Percentiles rank a stretch among this genome's conserved stretches.
Conservation (phyloP, 2,329 filamentous ascomycete genomes). For the Colletotrichum horii region DNA sequence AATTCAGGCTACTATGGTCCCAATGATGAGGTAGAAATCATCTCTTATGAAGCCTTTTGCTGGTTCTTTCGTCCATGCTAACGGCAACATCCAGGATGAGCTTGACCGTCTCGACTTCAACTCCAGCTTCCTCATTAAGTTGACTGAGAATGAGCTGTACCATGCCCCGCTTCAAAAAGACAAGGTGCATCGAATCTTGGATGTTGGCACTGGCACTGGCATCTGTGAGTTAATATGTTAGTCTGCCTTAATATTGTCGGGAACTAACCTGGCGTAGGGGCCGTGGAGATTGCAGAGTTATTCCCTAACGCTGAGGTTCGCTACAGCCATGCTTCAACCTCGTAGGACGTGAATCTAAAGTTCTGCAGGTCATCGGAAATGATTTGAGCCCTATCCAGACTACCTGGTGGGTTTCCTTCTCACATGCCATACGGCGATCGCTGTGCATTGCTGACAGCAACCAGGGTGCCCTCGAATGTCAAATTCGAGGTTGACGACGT, state of each 20-base stretch:
- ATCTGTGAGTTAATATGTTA: constrained; percentile 46
- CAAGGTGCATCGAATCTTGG: constrained; percentile 46
- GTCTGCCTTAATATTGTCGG: background rate
- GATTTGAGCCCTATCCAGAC: background rate
- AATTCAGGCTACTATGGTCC: constrained; percentile 31
- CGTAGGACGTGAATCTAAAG: background rate
- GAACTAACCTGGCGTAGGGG: background rate
- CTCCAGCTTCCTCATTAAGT: background rate
- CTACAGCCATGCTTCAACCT: background rate
- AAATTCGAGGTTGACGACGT: constrained; percentile 71
- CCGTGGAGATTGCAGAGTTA: background rate
- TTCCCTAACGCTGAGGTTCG: background rate
- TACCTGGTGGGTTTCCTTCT: background rate
- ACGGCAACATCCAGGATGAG: background rate
- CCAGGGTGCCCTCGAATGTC: constrained; percentile 63
- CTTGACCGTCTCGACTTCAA: background rate
- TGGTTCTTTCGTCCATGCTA: background rate
- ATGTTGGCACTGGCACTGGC: constrained; percentile 66
- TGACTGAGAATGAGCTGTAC: background rate
- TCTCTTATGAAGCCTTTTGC: background rate
- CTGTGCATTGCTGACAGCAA: background rate
- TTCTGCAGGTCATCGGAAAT: background rate
- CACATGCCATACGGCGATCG: background rate
- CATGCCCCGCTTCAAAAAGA: background rate
- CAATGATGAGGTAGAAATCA: constrained; percentile 34